A percentile compares a stretch with the other conserved stretches of the same genome.
Evolutionary conservation across 495 filamentous ascomycete genomes (phyloP).

Genomic region (Talaromyces stipitatus): DNA sequence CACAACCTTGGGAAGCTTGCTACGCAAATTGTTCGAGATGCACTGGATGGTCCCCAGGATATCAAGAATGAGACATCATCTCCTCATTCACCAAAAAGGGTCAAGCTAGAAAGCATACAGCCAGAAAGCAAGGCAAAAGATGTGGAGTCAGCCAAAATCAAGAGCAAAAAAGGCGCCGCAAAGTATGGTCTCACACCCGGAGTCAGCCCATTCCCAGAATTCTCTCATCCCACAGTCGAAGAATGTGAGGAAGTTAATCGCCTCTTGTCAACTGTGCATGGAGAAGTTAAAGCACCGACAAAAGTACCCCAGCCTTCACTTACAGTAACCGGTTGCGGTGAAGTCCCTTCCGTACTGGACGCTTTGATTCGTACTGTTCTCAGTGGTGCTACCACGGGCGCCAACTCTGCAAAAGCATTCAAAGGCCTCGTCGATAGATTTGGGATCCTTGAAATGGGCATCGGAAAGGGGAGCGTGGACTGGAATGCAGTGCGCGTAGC

Average conservation of each 20-base stretch:
- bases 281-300: constrained; percentile 54
- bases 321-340: constrained; percentile 79
- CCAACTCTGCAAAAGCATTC: constrained; percentile 62
- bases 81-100: neutral
- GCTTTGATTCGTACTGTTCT: constrained; percentile 76
- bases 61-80: neutral
- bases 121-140: neutral
- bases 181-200: constrained; percentile 38
- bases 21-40: neutral
- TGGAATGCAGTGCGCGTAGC: constrained; percentile 76
- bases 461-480: constrained; percentile 71
- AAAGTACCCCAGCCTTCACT: constrained; percentile 69
- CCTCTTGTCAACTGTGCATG: constrained; percentile 61
- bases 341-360: constrained; percentile 87
- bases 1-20: constrained; percentile 30
- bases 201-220: constrained; percentile 60
- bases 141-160: neutral
- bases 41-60: neutral
- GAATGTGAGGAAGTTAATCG: constrained; percentile 69
- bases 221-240: constrained; percentile 56
- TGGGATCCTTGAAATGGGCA: constrained; percentile 51
- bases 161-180: constrained; percentile 11
- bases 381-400: constrained; percentile 65
- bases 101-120: neutral
- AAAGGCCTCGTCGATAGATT: constrained; percentile 62